Evolutionary conservation across 1,139 yeast species (phyloP).

Genomic region (Arxiozyma slooffiae): DNA sequence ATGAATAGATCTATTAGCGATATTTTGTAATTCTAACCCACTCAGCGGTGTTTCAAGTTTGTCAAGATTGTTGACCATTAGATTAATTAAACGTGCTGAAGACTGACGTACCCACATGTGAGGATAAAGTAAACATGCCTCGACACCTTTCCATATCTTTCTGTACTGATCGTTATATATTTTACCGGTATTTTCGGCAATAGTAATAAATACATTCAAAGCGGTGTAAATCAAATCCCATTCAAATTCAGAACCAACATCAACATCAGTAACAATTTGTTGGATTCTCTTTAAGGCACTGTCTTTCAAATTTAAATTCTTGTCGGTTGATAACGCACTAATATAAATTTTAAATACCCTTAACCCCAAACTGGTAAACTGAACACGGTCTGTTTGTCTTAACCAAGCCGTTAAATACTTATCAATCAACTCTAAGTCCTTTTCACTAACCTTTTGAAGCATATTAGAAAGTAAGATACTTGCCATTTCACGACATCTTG

Average conservation of each 20-base stretch:
- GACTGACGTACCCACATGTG: slow-evolving; percentile 85
- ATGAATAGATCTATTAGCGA: slow-evolving; percentile 60
- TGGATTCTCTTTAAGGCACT: slow-evolving; percentile 35
- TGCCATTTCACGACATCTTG: slow-evolving; percentile 85
- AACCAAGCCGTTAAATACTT: slow-evolving; percentile 64
- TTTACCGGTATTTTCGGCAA: slow-evolving; percentile 24
- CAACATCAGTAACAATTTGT: slow-evolving; percentile 34
- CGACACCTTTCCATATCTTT: slow-evolving; percentile 43
- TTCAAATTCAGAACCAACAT: slow-evolving; percentile 31
- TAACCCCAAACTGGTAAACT: slow-evolving; percentile 67
- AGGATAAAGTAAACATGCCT: slow-evolving; percentile 61
- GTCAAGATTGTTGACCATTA: slow-evolving; percentile 38
- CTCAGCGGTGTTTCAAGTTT: slow-evolving; percentile 27
- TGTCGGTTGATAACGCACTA: slow-evolving; percentile 39
- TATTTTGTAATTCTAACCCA: slow-evolving; percentile 44
- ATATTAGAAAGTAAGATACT: slow-evolving; percentile 49
- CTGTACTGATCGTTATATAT: slow-evolving; percentile 31
- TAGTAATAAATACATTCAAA: slow-evolving; percentile 42
- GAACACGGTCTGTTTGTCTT: slow-evolving; percentile 41
- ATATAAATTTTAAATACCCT: slow-evolving; percentile 60
- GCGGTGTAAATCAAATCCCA: slow-evolving; percentile 78
- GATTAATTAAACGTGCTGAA: slow-evolving; percentile 53
- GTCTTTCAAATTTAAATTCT: slow-evolving; percentile 34
- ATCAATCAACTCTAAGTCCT: slow-evolving; percentile 41
- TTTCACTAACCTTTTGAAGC: slow-evolving; percentile 42